These are phyloP conservation scores for Bertia moriformis DNA, from an alignment of 2,329 filamentous ascomycete genomes.

Conservation along the genomic window DNA sequence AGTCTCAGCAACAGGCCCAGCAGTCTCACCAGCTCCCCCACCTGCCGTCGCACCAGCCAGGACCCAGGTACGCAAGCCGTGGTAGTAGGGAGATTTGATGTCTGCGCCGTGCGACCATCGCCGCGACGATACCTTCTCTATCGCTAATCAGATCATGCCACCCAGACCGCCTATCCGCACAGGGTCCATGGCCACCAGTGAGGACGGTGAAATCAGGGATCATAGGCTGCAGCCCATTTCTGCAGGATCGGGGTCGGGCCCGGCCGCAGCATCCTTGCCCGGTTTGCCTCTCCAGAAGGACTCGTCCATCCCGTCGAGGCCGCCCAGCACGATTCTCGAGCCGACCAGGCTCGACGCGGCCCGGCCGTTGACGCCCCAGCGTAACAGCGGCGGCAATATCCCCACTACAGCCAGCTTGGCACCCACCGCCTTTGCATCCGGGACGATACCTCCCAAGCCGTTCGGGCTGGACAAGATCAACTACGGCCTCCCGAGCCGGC, in stretches of 20 bases:
- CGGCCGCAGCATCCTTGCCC: constrained; percentile 7
- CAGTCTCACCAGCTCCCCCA: too few species aligned
- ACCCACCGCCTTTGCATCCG: constrained; percentile 5
- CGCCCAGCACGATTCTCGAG: constrained; percentile 11
- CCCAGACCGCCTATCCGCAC: constrained; percentile 11
- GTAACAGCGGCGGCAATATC: constrained; percentile 8
- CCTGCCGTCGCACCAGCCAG: too few species aligned
- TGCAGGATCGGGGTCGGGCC: too few species aligned
- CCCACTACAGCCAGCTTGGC: constrained; percentile 13
- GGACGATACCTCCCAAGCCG: constrained; percentile 9
- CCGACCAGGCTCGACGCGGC: constrained; percentile 14
- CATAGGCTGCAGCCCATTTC: constrained; percentile 24
- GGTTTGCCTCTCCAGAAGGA: constrained; percentile 8
- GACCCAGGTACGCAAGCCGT: too few species aligned
- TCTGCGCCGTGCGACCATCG: constrained; percentile 6
- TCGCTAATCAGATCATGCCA: constrained; percentile 7
- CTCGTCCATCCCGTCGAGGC: constrained; percentile 6
- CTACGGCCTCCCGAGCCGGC: constrained; percentile 35
- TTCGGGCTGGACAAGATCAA: constrained; percentile 14
- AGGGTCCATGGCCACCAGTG: constrained; percentile 33
- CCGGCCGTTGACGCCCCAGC: constrained; percentile 6
- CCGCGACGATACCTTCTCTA: constrained; percentile 19
- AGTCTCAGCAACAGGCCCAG: too few species aligned
- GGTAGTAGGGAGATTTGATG: constrained; percentile 16
- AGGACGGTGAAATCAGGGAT: constrained; percentile 52